These are phyloP conservation scores for Suillus alpinus DNA, from an alignment of 768 basidiomycete species.

Conservation along the genomic window DNA sequence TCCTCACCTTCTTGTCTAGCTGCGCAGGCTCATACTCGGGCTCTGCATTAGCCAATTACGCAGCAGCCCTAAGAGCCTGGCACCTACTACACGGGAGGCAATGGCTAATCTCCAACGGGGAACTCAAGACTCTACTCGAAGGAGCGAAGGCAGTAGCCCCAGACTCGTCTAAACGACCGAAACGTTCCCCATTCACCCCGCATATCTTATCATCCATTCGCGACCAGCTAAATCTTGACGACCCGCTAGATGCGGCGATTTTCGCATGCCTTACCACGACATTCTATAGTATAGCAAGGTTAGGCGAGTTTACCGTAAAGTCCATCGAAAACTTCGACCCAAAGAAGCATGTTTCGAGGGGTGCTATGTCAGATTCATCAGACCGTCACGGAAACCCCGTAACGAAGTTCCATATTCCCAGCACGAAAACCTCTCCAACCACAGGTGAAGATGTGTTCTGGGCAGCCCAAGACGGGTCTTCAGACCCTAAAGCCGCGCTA, in stretches of 20 bases:
- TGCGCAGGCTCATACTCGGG: no score
- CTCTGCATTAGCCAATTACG: no score
- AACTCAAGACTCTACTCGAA: slow-evolving; percentile 12
- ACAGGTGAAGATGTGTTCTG: not conserved
- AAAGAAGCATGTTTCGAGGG: slow-evolving; percentile 24
- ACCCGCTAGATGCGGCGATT: slow-evolving; percentile 33
- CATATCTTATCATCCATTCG: not conserved
- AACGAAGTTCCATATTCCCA: slow-evolving; percentile 21
- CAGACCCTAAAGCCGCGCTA: slow-evolving; percentile 23
- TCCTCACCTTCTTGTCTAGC: no score
- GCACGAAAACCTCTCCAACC: slow-evolving; percentile 3
- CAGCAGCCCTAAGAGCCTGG: slow-evolving; percentile 21
- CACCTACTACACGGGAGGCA: slow-evolving; percentile 18
- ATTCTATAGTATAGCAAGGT: slow-evolving; percentile 33
- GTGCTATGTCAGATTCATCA: not conserved
- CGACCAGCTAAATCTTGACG: slow-evolving; percentile 19
- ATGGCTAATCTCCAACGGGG: slow-evolving; percentile 11
- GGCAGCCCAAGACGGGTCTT: slow-evolving; percentile 16
- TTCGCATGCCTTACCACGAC: slow-evolving; percentile 34
- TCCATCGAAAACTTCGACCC: slow-evolving; percentile 31
- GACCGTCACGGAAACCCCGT: slow-evolving; percentile 23
- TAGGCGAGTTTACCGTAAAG: slow-evolving; percentile 40
- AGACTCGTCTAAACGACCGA: slow-evolving; percentile 26
- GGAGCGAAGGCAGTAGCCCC: not conserved
- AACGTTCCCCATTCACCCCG: not conserved